These are phyloP conservation scores for Suillus luteus DNA, from an alignment of 768 basidiomycete genomes.

Conservation along the genomic window DNA sequence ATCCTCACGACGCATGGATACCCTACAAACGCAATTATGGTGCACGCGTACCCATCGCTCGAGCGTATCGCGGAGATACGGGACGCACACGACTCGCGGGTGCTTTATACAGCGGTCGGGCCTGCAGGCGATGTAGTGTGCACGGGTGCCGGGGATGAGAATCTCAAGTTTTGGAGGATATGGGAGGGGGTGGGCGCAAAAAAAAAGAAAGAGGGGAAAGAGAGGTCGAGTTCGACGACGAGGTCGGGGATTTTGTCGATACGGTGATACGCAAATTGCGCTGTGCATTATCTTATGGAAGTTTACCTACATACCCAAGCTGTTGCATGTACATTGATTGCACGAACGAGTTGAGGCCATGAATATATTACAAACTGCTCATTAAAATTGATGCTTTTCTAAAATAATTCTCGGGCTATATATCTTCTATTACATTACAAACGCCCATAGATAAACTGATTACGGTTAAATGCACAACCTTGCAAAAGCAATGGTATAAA, in stretches of 20 bases:
- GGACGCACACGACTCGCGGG: conserved; percentile 91
- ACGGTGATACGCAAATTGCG: conserved; percentile 27
- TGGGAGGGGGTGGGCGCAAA: conserved; percentile 62
- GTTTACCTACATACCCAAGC: not conserved
- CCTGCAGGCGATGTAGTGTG: conserved; percentile 91
- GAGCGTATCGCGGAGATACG: conserved; percentile 78
- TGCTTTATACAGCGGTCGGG: conserved; percentile 81
- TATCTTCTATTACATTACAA: not conserved
- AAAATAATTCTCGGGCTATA: not conserved
- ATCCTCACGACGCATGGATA: conserved; percentile 92
- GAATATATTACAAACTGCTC: not conserved
- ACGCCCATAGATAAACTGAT: not conserved
- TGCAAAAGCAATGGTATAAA: not conserved
- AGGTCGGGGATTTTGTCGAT: conserved; percentile 37
- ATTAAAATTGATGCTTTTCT: not conserved
- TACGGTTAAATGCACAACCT: not conserved
- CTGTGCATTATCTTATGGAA: not conserved
- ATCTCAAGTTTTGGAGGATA: conserved; percentile 93
- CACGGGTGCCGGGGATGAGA: conserved; percentile 94
- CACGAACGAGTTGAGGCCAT: not conserved
- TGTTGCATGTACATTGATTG: not conserved
- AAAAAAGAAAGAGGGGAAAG: conserved; percentile 37
- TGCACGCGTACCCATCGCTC: conserved; percentile 75
- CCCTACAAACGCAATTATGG: conserved; percentile 81
- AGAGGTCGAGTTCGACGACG: conserved; percentile 29